phyloP scores from a whole-genome alignment of 192 early-diverging fungal genomes.

The Dimargaris cristalligena region DNA sequence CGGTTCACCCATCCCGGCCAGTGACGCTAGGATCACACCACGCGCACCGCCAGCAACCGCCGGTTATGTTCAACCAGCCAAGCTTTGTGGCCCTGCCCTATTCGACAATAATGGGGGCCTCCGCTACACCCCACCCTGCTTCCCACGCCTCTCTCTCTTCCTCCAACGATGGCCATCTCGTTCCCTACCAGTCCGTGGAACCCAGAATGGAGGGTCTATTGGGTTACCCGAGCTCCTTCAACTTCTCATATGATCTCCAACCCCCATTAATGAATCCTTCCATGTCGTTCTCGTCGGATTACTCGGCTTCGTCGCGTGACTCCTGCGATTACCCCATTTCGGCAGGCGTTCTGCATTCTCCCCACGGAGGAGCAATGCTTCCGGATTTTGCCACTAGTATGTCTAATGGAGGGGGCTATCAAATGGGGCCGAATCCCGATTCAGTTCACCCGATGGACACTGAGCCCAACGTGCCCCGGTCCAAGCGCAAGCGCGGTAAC shows the following conservation, averaged over 20 bases:
- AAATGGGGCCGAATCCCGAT: no score
- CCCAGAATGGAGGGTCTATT: not conserved
- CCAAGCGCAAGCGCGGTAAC: not conserved
- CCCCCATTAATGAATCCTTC: not conserved
- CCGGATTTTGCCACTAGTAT: no score
- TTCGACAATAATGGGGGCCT: not conserved
- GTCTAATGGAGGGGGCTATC: no score
- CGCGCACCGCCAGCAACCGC: not conserved
- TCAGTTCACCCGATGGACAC: no score
- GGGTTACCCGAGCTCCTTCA: not conserved
- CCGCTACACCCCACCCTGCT: not conserved
- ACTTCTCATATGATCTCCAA: conserved; percentile 3
- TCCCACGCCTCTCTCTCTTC: not conserved
- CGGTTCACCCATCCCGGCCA: no score
- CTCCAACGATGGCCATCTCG: not conserved
- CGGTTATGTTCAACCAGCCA: not conserved
- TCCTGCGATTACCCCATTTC: not conserved
- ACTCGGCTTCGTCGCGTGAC: not conserved
- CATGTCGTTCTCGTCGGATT: conserved; percentile 1
- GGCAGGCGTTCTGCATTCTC: no score
- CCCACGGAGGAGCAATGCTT: no score
- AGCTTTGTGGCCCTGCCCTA: not conserved
- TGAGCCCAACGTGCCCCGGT: no score
- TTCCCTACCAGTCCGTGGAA: conserved; percentile 1
- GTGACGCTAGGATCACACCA: no score